Base-by-base conservation (phyloP, 169 alveolate genomes). In the Cystoisospora suis region DNA sequence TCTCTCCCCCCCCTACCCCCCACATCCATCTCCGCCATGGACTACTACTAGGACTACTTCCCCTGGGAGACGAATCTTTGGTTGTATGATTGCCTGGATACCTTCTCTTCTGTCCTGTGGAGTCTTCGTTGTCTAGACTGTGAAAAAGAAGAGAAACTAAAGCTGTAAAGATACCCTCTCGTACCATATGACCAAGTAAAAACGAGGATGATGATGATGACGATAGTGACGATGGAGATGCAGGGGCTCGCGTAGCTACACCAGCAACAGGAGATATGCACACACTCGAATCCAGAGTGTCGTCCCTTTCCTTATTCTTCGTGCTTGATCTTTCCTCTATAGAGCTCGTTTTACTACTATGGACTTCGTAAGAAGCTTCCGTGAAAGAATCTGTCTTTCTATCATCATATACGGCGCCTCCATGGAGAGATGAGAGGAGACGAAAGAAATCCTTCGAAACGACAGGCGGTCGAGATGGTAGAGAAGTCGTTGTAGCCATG, bases 21-120 rank as follows among this genome's bases (percentile, higher is more conserved):
- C 83, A 40, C 83, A 72, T 38, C 56, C 83, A 72, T 36, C 83
- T 34, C 32, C 53, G 83, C 83, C 77, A 65, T 23, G 34, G 77
- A 20, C 45, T 5, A n/a, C 45, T 15, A 9, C n/a, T 12, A 20
- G 9, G 77, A 44, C 77, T 36, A 36, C 20, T 12, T n/a, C 77
- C 44, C n/a, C 45, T 1, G 77, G 40, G 77, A 36, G 77, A 44
- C 77, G 77, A 65, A 23, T n/a, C n/a, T n/a, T n/a, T n/a, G n/a
- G n/a, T n/a, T n/a, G n/a, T n/a, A n/a, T n/a, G n/a, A n/a, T n/a
- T n/a, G n/a, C n/a, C n/a, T n/a, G n/a, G n/a, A n/a, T n/a, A n/a
- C n/a, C n/a, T n/a, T n/a, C n/a, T n/a, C n/a, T n/a, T n/a, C n/a
- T n/a, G n/a, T n/a, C n/a, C n/a, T 1, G 77, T 3, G 77, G 34